phyloP scores from a whole-genome alignment of 371 early-diverging fungal genomes.

The Actinomortierella ambigua region DNA sequence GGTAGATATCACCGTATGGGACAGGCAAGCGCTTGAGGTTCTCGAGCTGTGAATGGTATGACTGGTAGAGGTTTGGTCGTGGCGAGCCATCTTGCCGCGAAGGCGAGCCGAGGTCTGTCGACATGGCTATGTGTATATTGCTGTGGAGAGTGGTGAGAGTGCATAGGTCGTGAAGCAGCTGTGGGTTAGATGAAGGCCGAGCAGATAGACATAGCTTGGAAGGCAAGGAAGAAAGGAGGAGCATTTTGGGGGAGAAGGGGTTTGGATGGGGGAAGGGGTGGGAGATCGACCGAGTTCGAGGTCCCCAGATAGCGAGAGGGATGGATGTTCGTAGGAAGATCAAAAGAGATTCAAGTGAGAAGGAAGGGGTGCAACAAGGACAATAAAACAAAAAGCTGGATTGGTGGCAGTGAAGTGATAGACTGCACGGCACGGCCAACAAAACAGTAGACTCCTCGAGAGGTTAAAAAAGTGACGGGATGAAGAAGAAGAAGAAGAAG shows the following conservation, averaged over 20 bases:
- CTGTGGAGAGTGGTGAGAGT: background rate
- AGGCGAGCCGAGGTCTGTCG: background rate
- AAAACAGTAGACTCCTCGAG: slow-evolving; percentile 4
- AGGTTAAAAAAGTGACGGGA: slow-evolving; percentile 4
- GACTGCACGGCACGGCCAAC: background rate
- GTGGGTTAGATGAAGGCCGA: background rate
- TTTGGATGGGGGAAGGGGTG: background rate
- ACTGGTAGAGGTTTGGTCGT: slow-evolving; percentile 20
- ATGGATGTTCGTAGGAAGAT: background rate
- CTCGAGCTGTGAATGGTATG: slow-evolving; percentile 41
- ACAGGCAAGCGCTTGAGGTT: slow-evolving; percentile 43
- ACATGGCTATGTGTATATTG: slow-evolving; percentile 4
- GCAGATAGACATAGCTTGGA: background rate
- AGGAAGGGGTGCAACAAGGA: background rate
- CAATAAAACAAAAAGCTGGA: background rate
- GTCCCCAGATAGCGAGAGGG: no score
- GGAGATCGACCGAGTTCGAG: no score
- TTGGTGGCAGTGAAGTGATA: slow-evolving; percentile 1
- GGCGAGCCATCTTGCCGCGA: background rate
- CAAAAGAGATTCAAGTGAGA: slow-evolving; percentile 13
- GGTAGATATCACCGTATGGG: slow-evolving; percentile 48
- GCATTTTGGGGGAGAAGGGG: background rate
- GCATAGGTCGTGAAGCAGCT: background rate
- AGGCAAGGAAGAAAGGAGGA: background rate
- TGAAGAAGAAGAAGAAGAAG: slow-evolving; percentile 2